Base-by-base conservation (phyloP, 768 basidiomycete genomes). In the Tulasnella calospora region DNA sequence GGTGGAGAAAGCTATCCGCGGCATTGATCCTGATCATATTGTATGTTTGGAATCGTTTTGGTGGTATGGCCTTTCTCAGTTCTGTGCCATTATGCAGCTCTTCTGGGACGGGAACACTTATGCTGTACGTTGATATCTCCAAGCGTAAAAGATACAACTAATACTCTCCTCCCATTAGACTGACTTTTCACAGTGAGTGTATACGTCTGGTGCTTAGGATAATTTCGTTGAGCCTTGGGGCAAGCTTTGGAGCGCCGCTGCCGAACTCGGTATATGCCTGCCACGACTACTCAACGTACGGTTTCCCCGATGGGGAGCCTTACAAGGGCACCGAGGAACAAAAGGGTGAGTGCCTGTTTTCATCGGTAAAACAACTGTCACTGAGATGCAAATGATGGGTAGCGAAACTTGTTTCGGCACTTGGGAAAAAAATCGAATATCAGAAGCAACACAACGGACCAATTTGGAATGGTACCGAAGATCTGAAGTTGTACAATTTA, bases 21-120 rank as follows among this genome's bases (percentile, higher is more conserved):
- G 87, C 33, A 84, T 91, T 74, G 94, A 95, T 84, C 84, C 87
- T 3, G 84, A 90, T 74, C 94, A 95, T 82, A 86, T 88, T 81
- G 61, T 38, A 38, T 13, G 61, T 15, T 30, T 35, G 5, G 21
- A 67, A 67, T 35, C 10, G 27, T 1, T 35, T 30, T 67, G 27
- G 61, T 8, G n/a, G 33, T 67, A n/a, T 30, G 61, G 33, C 8
- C 33, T 23, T 27, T 27, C 61, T 35, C 10, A 67, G 30, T 67
- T 10, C 12, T 1, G 33, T 27, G 61, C 4, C 6, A 30, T 9
- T 33, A 30, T 2, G 2, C 30, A 67, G 61, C 87, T 95, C 81
- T 95, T 92, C 87, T 88, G 92, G 83, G 94, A 94, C 83, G 92
- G 92, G 23, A 95, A 94, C 86, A 94, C 93, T 67, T 95, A 91